These are phyloP conservation scores for Neurospora sp. DNA, from an alignment of 495 filamentous ascomycete genomes.

Conservation along the genomic window DNA sequence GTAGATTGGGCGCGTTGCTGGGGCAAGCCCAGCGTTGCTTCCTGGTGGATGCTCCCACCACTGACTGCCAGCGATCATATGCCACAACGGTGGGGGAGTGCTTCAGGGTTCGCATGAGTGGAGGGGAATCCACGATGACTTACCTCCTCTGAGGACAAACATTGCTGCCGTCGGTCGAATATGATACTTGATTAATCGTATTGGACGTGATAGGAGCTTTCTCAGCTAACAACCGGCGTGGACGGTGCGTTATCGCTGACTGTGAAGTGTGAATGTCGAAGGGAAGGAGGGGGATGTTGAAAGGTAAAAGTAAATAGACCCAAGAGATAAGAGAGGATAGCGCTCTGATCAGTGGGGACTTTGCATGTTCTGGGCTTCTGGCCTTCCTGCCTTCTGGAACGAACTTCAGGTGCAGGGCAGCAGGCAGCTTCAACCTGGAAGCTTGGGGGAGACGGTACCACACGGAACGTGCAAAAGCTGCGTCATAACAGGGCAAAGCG, in stretches of 20 bases:
- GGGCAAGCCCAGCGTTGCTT: not conserved
- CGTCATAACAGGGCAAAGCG: slow-evolving; percentile 21
- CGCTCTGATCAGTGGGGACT: not conserved
- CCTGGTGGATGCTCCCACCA: not conserved
- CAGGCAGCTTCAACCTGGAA: not conserved
- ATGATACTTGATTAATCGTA: not conserved
- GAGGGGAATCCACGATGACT: slow-evolving; percentile 1
- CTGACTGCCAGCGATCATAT: not conserved
- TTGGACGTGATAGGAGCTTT: not conserved
- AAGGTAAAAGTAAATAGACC: not conserved
- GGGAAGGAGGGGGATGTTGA: not conserved
- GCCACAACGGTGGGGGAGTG: not conserved
- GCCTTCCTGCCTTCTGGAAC: not conserved
- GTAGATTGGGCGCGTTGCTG: not conserved
- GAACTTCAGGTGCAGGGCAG: not conserved
- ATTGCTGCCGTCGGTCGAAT: slow-evolving; percentile 5
- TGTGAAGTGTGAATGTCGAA: not conserved
- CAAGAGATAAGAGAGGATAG: not conserved
- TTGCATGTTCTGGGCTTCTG: not conserved
- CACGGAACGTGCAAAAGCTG: slow-evolving; percentile 7
- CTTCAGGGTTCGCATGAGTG: not conserved
- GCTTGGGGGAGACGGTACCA: not conserved
- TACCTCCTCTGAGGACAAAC: slow-evolving; percentile 29
- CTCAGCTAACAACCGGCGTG: not conserved
- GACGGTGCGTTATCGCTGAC: not conserved